A percentile compares a stretch with the other conserved stretches of the same genome.
These are phyloP conservation scores for Lonicera japonica DNA, from an alignment of 129 eudicot species.

Conservation along the genomic window DNA sequence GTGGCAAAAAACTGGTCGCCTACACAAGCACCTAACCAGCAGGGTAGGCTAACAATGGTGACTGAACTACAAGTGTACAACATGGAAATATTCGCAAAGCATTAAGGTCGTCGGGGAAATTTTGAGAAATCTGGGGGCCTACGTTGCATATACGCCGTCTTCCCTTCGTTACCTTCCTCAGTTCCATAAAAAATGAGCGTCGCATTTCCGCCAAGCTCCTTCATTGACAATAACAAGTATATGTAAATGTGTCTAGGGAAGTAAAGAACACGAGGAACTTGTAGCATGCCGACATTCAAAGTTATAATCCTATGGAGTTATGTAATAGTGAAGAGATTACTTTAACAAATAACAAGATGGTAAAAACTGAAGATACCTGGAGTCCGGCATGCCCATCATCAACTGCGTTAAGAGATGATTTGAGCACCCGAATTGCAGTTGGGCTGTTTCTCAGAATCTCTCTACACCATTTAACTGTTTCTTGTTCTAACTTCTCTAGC, in stretches of 20 bases:
- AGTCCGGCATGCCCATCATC: conserved; percentile 98
- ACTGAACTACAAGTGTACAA: background rate
- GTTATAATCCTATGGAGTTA: background rate
- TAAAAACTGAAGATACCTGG: conserved; percentile 42
- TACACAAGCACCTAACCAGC: background rate
- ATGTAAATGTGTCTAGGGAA: background rate
- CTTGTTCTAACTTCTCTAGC: conserved; percentile 81
- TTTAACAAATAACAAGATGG: background rate
- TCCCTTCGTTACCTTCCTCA: conserved; percentile 92
- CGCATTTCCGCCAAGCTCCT: conserved; percentile 89
- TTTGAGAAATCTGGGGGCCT: conserved; percentile 87
- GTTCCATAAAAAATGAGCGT: conserved; percentile 90
- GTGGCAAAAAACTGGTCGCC: no score
- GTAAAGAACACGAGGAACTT: background rate
- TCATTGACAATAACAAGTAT: background rate
- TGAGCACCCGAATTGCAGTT: conserved; percentile 81
- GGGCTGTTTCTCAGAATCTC: conserved; percentile 95
- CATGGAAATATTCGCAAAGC: background rate
- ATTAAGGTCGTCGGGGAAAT: conserved; percentile 71
- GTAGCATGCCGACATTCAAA: background rate
- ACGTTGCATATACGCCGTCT: conserved; percentile 73
- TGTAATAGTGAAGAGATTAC: background rate
- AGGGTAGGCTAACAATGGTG: background rate
- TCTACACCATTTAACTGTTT: conserved; percentile 91
- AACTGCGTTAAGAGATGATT: conserved; percentile 80